phyloP scores from a whole-genome alignment of 331 rosid genomes.

The Rhamnella rubrinervis region DNA sequence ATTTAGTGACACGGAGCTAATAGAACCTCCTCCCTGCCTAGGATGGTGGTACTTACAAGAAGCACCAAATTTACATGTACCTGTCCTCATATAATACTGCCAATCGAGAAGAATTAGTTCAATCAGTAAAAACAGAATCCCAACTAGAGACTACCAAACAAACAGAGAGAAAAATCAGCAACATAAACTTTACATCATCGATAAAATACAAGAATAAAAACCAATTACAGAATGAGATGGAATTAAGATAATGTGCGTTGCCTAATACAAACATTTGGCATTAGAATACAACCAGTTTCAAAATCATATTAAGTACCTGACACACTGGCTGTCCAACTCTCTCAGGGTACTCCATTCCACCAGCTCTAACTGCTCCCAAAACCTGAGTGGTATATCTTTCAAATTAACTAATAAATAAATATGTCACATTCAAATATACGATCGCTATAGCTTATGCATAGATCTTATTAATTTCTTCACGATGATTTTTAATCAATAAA shows the following conservation, averaged over 20 bases:
- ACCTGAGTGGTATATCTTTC: slow-evolving; percentile 47
- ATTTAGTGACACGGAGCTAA: slow-evolving; percentile 54
- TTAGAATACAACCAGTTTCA: slow-evolving; percentile 9
- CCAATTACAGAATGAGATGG: not conserved
- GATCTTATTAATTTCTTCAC: slow-evolving; percentile 19
- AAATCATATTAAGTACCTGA: slow-evolving; percentile 62
- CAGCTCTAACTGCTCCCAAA: slow-evolving; percentile 71
- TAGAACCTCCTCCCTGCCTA: slow-evolving; percentile 63
- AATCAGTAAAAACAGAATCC: slow-evolving; percentile 28
- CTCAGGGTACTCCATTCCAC: slow-evolving; percentile 73
- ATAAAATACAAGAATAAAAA: slow-evolving; percentile 14
- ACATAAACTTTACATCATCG: slow-evolving; percentile 24
- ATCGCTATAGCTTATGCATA: slow-evolving; percentile 20
- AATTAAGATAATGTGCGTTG: slow-evolving; percentile 24
- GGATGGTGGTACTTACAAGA: slow-evolving; percentile 99
- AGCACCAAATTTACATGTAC: slow-evolving; percentile 84
- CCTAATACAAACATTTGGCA: slow-evolving; percentile 25
- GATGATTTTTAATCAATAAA: slow-evolving; percentile 17
- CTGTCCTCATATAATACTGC: slow-evolving; percentile 90
- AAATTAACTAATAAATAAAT: slow-evolving; percentile 19
- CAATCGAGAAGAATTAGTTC: slow-evolving; percentile 29
- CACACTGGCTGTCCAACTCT: slow-evolving; percentile 90
- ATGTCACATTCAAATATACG: not conserved
- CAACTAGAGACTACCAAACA: slow-evolving; percentile 18
- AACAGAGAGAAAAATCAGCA: slow-evolving; percentile 22